Conservation (phyloP, 2,329 filamentous ascomycete species). For the Ascochyta clinopodiicola region DNA sequence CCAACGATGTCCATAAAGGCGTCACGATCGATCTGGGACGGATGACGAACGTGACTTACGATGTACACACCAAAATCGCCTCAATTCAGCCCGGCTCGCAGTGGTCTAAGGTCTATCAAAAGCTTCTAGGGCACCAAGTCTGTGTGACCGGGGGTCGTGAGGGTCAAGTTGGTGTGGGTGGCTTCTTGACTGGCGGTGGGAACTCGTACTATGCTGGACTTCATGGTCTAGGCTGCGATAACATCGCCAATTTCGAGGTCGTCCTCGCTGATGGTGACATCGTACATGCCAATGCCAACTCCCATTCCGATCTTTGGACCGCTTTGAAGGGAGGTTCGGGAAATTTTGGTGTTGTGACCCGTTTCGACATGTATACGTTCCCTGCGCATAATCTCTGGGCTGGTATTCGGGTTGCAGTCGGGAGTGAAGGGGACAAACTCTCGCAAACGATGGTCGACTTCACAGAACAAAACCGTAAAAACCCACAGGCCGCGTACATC, state of each 20-base stretch:
- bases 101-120: conserved; percentile 48
- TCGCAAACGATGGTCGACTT: conserved; percentile 19
- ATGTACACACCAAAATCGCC: conserved; percentile 21
- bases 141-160: conserved; percentile 30
- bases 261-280: conserved; percentile 48
- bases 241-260: conserved; percentile 37
- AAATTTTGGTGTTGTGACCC: conserved; percentile 54
- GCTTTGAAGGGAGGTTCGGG: conserved; percentile 53
- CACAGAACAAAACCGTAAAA: conserved; percentile 31
- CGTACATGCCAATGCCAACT: conserved; percentile 46
- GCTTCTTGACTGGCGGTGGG: conserved; percentile 43
- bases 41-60: conserved; percentile 28
- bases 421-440: background rate
- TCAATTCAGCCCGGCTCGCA: conserved; percentile 35
- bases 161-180: conserved; percentile 37
- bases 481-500: conserved; percentile 19
- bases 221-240: conserved; percentile 31
- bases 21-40: conserved; percentile 42
- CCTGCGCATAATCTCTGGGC: conserved; percentile 24
- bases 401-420: conserved; percentile 10
- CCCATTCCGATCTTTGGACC: conserved; percentile 46
- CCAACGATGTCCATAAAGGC: conserved; percentile 37
- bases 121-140: conserved; percentile 24
- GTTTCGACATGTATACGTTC: conserved; percentile 47
- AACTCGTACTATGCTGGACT: conserved; percentile 7